Evolutionary conservation across 2,329 filamentous ascomycete genomes (phyloP).

Genomic region (Diaporthe eres): DNA sequence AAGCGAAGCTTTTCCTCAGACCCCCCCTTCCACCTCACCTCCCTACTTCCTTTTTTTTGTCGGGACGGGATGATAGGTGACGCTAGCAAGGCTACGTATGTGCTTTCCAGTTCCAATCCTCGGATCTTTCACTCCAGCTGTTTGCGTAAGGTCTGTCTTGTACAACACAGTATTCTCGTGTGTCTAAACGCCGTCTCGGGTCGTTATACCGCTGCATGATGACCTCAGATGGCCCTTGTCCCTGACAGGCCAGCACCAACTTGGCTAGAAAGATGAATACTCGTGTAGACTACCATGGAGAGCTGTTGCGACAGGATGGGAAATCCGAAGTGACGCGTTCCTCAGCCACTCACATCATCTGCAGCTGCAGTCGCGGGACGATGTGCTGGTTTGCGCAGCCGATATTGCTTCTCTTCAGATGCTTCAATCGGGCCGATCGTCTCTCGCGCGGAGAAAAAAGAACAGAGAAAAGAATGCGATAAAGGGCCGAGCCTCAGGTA

Average conservation of each 20-base stretch:
- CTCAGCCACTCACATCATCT: background rate
- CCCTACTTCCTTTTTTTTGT: constrained; percentile 1
- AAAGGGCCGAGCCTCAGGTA: background rate
- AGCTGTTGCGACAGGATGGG: background rate
- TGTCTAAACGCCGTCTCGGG: background rate
- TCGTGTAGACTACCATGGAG: background rate
- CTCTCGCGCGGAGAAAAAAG: background rate
- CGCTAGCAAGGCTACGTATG: background rate
- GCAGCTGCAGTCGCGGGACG: background rate
- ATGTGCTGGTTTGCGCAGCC: background rate
- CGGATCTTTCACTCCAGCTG: background rate
- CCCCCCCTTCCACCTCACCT: background rate
- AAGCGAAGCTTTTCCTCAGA: background rate
- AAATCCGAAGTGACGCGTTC: background rate
- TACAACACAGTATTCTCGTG: background rate
- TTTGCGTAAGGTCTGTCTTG: background rate
- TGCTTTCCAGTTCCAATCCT: background rate
- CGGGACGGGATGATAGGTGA: background rate
- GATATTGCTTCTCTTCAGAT: background rate
- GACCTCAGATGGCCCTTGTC: background rate
- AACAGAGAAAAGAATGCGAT: background rate
- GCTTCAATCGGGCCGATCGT: background rate
- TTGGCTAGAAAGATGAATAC: background rate
- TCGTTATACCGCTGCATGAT: background rate
- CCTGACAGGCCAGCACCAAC: background rate